Evolutionary conservation across 345 rosid species (phyloP), one percentile per base, ranked within the genome.

Genomic region (Salix viminalis): DNA sequence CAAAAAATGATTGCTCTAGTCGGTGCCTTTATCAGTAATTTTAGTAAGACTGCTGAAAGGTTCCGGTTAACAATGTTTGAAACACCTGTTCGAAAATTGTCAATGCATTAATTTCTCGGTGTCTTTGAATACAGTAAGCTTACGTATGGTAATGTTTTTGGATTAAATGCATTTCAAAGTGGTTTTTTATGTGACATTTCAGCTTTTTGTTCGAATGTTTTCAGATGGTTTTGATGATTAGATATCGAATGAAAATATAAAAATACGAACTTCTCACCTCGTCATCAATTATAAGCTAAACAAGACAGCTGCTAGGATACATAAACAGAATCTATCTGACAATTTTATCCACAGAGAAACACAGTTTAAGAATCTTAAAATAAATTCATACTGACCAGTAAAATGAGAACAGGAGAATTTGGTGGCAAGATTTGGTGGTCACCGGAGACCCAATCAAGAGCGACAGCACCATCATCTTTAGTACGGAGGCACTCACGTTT

Each of bases 381-480:
- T 46, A 46, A 46, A 46, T 46, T 46, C 52, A 14, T 4, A 81
- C 85, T 4, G 67, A 94, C 98, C 88, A 95, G 83, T 73, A 95
- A 81, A 80, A 95, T 90, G 67, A 95, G 92, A 44, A 95, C 46
- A 1, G 98, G 97, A 69, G 96, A 88, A 28, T 86, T 86, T 6
- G 84, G 83, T 24, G 90, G 75, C 65, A 92, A 77, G 65, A 50
- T 73, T 67, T 44, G 79, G 39, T 80, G 80, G 76, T 89, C 91
- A 39, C 94, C 91, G 71, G 90, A 79, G 56, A 87, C 87, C 94
- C 92, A 89, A 65, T 90, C 94, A 73, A 90, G 86, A 39, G 94
- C 81, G 74, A 90, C 83, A 72, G 85, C 66, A 23, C 91, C 90
- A 67, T 78, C 86, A 67, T 89, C 94, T 19, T 65, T 81, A 42